These are phyloP conservation scores for Aspergillus ostianus DNA, from an alignment of 495 filamentous ascomycete genomes.

Conservation along the genomic window DNA sequence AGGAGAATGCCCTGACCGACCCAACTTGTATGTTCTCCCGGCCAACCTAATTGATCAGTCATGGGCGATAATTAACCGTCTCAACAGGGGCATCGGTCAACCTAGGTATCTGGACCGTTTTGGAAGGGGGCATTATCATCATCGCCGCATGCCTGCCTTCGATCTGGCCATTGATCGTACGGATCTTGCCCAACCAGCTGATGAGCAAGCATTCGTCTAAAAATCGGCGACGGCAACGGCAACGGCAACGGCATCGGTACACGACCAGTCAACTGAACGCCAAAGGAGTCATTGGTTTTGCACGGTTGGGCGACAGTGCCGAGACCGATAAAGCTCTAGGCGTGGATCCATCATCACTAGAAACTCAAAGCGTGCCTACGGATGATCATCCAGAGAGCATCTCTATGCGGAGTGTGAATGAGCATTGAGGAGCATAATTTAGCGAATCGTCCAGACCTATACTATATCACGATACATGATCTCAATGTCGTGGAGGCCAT, in stretches of 20 bases:
- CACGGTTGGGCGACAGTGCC: constrained; percentile 5
- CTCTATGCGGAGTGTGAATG: constrained; percentile 2
- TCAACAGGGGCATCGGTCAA: constrained; percentile 23
- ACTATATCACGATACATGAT: neutral
- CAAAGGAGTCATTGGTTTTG: constrained; percentile 6
- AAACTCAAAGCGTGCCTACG: neutral
- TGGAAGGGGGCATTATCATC: constrained; percentile 26
- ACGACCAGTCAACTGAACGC: constrained; percentile 5
- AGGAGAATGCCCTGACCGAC: constrained; percentile 12
- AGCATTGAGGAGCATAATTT: constrained; percentile 3
- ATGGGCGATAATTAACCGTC: neutral
- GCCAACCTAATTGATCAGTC: no score
- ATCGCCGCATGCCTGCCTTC: constrained; percentile 26
- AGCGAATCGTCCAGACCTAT: constrained; percentile 8
- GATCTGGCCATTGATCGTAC: constrained; percentile 28
- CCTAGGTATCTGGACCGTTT: constrained; percentile 22
- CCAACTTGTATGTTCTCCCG: constrained; percentile 20
- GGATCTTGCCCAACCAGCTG: constrained; percentile 7
- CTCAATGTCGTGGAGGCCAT: neutral
- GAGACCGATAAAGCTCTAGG: constrained; percentile 3
- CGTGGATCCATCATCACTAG: neutral
- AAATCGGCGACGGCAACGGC: constrained; percentile 9
- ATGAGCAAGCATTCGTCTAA: constrained; percentile 10
- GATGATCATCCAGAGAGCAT: neutral
- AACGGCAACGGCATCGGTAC: constrained; percentile 12